Conservation (phyloP, 1,284 basidiomycete genomes). For the Trametes pubescens region DNA sequence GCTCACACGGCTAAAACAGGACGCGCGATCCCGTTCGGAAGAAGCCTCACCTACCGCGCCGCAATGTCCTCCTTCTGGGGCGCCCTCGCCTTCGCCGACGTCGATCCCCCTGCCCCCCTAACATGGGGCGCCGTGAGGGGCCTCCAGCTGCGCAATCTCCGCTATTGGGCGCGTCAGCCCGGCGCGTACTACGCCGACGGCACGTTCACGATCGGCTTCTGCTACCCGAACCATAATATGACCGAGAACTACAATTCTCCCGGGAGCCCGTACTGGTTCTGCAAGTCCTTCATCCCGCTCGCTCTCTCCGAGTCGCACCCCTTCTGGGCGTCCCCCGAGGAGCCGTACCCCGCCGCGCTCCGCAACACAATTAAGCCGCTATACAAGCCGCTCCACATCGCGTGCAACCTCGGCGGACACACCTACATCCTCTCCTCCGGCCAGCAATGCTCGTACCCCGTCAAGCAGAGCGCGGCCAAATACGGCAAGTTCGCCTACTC, state of each 20-base stretch:
- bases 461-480: constrained; percentile 81
- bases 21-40: constrained; percentile 78
- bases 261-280: constrained; percentile 86
- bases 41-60: constrained; percentile 81
- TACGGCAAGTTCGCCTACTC: constrained; percentile 83
- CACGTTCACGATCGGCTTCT: constrained; percentile 78
- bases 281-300: constrained; percentile 79
- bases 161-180: constrained; percentile 72
- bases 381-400: constrained; percentile 74
- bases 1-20: constrained; percentile 49
- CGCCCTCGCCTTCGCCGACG: constrained; percentile 74
- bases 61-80: constrained; percentile 84
- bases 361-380: constrained; percentile 57
- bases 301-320: constrained; percentile 69
- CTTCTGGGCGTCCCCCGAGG: constrained; percentile 75
- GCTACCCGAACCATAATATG: constrained; percentile 79
- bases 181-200: constrained; percentile 70
- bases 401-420: constrained; percentile 67
- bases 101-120: constrained; percentile 72
- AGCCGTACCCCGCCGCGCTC: constrained; percentile 61
- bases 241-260: constrained; percentile 85
- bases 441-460: constrained; percentile 80
- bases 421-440: constrained; percentile 79
- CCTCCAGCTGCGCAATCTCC: constrained; percentile 74
- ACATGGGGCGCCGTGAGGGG: constrained; percentile 82